phyloP scores from a whole-genome alignment of 805 yeast genomes.

The Wickerhamiella allomyrinae region DNA sequence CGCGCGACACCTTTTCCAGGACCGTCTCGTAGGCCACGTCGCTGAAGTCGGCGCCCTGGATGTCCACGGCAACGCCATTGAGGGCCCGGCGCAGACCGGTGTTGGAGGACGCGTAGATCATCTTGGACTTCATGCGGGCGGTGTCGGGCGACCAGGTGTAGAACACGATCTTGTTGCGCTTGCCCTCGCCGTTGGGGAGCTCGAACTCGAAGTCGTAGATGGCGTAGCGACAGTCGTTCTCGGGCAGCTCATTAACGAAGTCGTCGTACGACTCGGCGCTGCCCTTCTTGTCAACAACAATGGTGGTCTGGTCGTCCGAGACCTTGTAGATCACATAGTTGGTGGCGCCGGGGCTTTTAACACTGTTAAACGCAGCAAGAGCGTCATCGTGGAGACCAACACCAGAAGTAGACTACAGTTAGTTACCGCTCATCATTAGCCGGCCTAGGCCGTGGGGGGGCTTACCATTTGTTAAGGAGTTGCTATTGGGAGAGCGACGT shows the following conservation, averaged over 20 bases:
- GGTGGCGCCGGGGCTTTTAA: constrained; percentile 73
- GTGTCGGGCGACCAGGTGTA: constrained; percentile 97
- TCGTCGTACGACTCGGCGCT: constrained; percentile 62
- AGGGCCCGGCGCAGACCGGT: constrained; percentile 95
- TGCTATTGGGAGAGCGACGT: constrained; percentile 1
- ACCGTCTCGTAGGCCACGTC: constrained; percentile 94
- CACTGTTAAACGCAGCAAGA: constrained; percentile 83
- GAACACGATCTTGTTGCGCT: constrained; percentile 61
- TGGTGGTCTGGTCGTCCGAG: constrained; percentile 78
- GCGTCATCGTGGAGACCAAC: constrained; percentile 85
- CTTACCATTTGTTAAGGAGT: constrained; percentile 1
- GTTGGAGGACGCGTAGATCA: constrained; percentile 97
- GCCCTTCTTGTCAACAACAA: constrained; percentile 78
- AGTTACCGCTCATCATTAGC: neutral
- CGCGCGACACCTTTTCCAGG: constrained; percentile 75
- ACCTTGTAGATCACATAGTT: constrained; percentile 72
- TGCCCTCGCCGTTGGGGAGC: constrained; percentile 80
- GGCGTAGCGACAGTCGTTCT: constrained; percentile 92
- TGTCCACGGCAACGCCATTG: constrained; percentile 85
- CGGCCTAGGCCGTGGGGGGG: neutral
- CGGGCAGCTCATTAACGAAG: constrained; percentile 81
- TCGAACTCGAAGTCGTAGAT: constrained; percentile 95
- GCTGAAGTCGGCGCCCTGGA: constrained; percentile 95
- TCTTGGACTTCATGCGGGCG: constrained; percentile 83
- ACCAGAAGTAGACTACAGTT: constrained; percentile 26